phyloP scores from a whole-genome alignment of 306 rosid genomes.

The Citrullus amarus region DNA sequence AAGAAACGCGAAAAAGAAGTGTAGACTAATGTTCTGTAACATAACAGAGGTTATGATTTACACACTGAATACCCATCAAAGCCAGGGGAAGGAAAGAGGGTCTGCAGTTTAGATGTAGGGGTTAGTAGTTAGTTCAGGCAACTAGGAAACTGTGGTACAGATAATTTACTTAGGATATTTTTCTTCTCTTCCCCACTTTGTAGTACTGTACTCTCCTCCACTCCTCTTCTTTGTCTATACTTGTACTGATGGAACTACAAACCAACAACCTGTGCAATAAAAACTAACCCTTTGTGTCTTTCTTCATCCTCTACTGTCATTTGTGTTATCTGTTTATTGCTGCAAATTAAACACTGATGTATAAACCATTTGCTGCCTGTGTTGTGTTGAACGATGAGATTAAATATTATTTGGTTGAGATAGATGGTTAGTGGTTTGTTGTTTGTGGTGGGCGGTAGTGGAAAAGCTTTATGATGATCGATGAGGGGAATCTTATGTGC shows the following conservation, averaged over 20 bases:
- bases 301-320: not conserved
- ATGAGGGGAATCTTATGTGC: not conserved
- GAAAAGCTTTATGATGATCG: constrained; percentile 3
- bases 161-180: constrained; percentile 33
- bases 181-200: constrained; percentile 25
- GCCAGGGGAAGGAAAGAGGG: constrained; percentile 33
- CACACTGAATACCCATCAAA: constrained; percentile 55
- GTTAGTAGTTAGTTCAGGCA: constrained; percentile 33
- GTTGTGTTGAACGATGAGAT: not conserved
- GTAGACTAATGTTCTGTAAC: constrained; percentile 50
- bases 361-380: not conserved
- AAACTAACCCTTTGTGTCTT: constrained; percentile 32
- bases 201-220: constrained; percentile 27
- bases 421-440: not conserved
- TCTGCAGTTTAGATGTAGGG: constrained; percentile 37
- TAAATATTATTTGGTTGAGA: not conserved
- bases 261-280: constrained; percentile 46
- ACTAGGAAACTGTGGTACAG: constrained; percentile 65
- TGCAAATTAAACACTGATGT: constrained; percentile 19
- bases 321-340: not conserved
- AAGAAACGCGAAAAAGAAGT: constrained; percentile 10
- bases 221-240: constrained; percentile 60
- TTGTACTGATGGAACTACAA: constrained; percentile 75
- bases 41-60: constrained; percentile 23
- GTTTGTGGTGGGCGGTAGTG: not conserved